These are phyloP conservation scores for Pyrenochaeta sp. DNA, from an alignment of 2,329 filamentous ascomycete genomes.

Conservation along the genomic window DNA sequence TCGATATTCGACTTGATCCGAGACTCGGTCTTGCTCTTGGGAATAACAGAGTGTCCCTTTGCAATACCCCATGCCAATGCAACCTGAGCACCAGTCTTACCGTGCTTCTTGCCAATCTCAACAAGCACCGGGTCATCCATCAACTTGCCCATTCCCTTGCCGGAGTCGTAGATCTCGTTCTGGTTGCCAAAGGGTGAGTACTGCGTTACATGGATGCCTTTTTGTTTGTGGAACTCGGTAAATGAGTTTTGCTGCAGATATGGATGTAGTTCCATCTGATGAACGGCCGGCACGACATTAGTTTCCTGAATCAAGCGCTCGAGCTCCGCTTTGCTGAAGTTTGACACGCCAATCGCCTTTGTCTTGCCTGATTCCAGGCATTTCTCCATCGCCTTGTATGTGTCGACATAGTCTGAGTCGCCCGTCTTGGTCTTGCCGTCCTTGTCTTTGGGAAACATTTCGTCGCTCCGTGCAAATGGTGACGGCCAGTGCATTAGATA, in stretches of 20 bases:
- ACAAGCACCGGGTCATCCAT: slow-evolving; percentile 67
- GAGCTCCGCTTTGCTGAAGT: slow-evolving; percentile 50
- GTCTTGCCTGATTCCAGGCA: slow-evolving; percentile 44
- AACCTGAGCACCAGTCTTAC: slow-evolving; percentile 80
- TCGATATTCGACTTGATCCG: slow-evolving; percentile 43
- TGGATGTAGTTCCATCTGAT: slow-evolving; percentile 45
- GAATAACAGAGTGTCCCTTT: slow-evolving; percentile 48
- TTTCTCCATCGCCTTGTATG: slow-evolving; percentile 53
- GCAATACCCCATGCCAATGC: slow-evolving; percentile 89
- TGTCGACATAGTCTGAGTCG: slow-evolving; percentile 38
- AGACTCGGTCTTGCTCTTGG: slow-evolving; percentile 43
- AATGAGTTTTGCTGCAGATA: slow-evolving; percentile 40
- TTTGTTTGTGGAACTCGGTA: slow-evolving; percentile 34
- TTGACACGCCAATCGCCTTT: slow-evolving; percentile 44
- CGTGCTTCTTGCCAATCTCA: slow-evolving; percentile 71
- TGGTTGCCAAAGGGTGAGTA: slow-evolving; percentile 48
- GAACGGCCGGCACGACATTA: slow-evolving; percentile 36
- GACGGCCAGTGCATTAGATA: slow-evolving; percentile 83
- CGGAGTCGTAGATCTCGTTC: slow-evolving; percentile 42
- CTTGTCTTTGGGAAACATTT: slow-evolving; percentile 63
- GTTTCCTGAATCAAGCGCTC: slow-evolving; percentile 61
- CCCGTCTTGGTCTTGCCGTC: slow-evolving; percentile 32
- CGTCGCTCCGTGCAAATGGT: slow-evolving; percentile 76
- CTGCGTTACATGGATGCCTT: slow-evolving; percentile 44
- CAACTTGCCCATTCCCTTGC: slow-evolving; percentile 44